Percentiles rank a stretch among this genome's conserved stretches.
Evolutionary conservation across 1,284 basidiomycete species (phyloP).

Genomic region (Marasmius sp.): DNA sequence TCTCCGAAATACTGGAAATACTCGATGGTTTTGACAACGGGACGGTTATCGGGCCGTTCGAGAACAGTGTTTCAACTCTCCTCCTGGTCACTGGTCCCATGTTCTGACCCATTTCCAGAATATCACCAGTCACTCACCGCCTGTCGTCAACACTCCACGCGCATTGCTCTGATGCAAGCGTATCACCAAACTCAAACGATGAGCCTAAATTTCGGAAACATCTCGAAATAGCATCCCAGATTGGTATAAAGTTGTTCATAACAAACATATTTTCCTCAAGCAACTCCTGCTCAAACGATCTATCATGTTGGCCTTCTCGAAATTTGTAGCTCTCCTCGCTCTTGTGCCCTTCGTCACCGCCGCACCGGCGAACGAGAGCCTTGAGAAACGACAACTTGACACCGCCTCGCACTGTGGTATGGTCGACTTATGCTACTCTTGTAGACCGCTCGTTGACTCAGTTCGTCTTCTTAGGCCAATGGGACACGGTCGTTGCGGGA

Average conservation of each 20-base stretch:
- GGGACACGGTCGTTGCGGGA: slow-evolving; percentile 12
- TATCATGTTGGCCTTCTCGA: slow-evolving; percentile 17
- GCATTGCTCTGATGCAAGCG: background rate
- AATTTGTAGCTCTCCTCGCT: slow-evolving; percentile 20
- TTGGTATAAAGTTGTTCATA: background rate
- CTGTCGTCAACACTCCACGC: no score
- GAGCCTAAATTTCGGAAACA: slow-evolving; percentile 12
- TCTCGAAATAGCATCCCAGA: slow-evolving; percentile 1
- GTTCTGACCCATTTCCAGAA: no score
- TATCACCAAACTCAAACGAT: background rate
- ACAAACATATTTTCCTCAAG: background rate
- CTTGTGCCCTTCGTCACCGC: slow-evolving; percentile 27
- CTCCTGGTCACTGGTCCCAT: no score
- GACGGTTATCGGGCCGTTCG: no score
- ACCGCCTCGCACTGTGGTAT: slow-evolving; percentile 34
- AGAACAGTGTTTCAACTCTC: no score
- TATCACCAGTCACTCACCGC: no score
- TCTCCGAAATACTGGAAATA: no score
- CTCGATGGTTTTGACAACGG: no score
- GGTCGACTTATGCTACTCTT: background rate
- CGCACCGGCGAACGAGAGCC: slow-evolving; percentile 25
- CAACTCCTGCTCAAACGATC: background rate
- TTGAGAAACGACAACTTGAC: slow-evolving; percentile 29
- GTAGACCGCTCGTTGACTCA: background rate
- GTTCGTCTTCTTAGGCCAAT: slow-evolving; percentile 9